Evolutionary conservation across 2,329 filamentous ascomycete species (phyloP).

Genomic region (Penicillium thymicola): DNA sequence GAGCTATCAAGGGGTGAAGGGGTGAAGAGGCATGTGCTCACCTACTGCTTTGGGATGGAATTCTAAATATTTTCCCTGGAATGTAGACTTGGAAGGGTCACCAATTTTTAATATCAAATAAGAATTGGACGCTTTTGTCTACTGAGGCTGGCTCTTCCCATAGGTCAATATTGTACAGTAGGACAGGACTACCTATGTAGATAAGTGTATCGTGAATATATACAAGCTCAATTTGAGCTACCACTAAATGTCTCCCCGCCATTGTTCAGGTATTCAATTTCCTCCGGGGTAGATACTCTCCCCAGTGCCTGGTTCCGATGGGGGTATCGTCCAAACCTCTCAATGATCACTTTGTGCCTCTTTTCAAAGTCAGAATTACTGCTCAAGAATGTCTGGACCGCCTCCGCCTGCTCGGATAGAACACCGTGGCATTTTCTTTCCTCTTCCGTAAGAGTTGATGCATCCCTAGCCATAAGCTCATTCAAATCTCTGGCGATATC

Average conservation of each 20-base stretch:
- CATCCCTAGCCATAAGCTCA: slow-evolving; percentile 10
- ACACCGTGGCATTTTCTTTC: slow-evolving; percentile 15
- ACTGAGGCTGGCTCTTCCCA: neutral
- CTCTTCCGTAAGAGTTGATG: slow-evolving; percentile 10
- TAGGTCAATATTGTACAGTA: neutral
- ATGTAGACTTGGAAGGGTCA: neutral
- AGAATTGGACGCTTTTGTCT: neutral
- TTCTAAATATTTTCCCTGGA: neutral
- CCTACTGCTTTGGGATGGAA: neutral
- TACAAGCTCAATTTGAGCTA: neutral
- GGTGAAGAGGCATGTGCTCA: neutral
- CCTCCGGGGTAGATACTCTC: slow-evolving; percentile 19
- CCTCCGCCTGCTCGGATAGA: slow-evolving; percentile 11
- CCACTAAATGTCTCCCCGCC: slow-evolving; percentile 21
- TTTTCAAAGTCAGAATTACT: slow-evolving; percentile 18
- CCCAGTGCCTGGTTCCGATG: slow-evolving; percentile 25
- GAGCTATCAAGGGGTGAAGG: neutral
- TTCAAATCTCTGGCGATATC: slow-evolving; percentile 18
- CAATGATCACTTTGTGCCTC: slow-evolving; percentile 24
- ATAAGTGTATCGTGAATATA: neutral
- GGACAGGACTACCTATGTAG: neutral
- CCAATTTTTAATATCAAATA: neutral
- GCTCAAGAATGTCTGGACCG: slow-evolving; percentile 9
- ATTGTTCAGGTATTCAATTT: slow-evolving; percentile 22
- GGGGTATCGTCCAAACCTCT: slow-evolving; percentile 26